Evolutionary conservation across 2,329 filamentous ascomycete species (phyloP).

Genomic region (Tricladium varicosporioides): DNA sequence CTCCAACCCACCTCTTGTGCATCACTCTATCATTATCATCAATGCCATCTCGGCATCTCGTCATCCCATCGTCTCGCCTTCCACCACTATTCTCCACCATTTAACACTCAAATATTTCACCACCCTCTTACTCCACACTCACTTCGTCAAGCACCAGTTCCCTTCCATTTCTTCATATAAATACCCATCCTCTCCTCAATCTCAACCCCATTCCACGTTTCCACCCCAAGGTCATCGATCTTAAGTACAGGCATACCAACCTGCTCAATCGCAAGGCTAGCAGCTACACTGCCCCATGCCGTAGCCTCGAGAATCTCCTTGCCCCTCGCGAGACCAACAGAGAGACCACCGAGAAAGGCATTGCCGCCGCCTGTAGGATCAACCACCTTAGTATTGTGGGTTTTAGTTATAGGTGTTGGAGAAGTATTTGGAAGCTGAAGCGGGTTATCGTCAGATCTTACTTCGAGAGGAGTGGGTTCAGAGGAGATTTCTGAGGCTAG

Average conservation of each 20-base stretch:
- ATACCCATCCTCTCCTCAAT: slow-evolving; percentile 52
- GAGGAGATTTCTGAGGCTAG: too few relatives aligned
- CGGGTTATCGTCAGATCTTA: not conserved
- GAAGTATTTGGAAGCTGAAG: not conserved
- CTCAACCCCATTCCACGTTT: slow-evolving; percentile 60
- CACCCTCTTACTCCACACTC: too few relatives aligned
- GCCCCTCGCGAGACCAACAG: slow-evolving; percentile 58
- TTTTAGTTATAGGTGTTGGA: not conserved
- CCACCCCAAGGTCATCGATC: slow-evolving; percentile 42
- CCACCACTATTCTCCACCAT: too few relatives aligned
- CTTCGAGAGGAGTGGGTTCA: too few relatives aligned
- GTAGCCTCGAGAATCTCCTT: slow-evolving; percentile 67
- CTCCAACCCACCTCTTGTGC: too few relatives aligned
- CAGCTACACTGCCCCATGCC: slow-evolving; percentile 75
- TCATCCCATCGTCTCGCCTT: not conserved
- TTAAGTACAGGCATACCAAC: slow-evolving; percentile 72
- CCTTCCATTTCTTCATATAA: slow-evolving; percentile 36
- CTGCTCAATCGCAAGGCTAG: slow-evolving; percentile 93
- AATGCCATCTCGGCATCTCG: not conserved
- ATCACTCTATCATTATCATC: too few relatives aligned
- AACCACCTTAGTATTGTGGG: slow-evolving; percentile 54
- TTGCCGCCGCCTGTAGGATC: slow-evolving; percentile 96
- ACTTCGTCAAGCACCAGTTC: not conserved
- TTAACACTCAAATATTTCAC: too few relatives aligned
- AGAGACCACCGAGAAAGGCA: slow-evolving; percentile 69